Base-by-base conservation (phyloP, 2,329 filamentous ascomycete genomes). In the Colletotrichum sojae region DNA sequence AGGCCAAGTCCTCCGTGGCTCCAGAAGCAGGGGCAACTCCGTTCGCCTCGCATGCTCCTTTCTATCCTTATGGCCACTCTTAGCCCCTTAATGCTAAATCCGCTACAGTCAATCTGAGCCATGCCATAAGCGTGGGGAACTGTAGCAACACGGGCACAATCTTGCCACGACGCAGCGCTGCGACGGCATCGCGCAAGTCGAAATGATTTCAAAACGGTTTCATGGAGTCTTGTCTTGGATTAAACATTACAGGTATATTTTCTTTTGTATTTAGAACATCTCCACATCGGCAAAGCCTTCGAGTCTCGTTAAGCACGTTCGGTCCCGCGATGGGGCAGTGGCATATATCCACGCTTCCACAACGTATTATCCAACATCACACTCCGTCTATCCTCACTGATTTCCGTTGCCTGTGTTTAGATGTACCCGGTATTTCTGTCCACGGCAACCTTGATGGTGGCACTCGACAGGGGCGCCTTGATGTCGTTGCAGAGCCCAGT, bases 371-470 rank as follows among this genome's bases (percentile, higher is more conserved):
- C 31, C 31, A 36, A 43, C 40, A 43, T 43, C 40, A 15, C 40
- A 43, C 40, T 15, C 40, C 16, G 16, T 5, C 40, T 15, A 43
- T 43, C 13, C 10, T 43, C 40, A 43, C 40, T 5, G 5, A 43
- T n/a, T 43, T 2, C 12, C 13, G 40, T 43, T 43, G 40, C 5
- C 40, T 10, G 4, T 5, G 13, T 20, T 20, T 20, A 20, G 46
- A 49, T 18, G 51, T 69, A 67, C 1, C 67, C 67, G 16, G 62
- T 67, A 62, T 53, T 61, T 39, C 45, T 69, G 67, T 69, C 67
- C 15, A 69, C 67, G 49, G n/a, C 67, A 8, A 69, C 63, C 67
- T 69, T 69, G 55, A 52, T 36, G 25, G 55, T 69, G 36, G 67
- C 67, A 6, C 51, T 66, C 5, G 62, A 36, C 20, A 67, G 31